Conservation (phyloP, 208 protist species). For the Leishmania martiniquensis region DNA sequence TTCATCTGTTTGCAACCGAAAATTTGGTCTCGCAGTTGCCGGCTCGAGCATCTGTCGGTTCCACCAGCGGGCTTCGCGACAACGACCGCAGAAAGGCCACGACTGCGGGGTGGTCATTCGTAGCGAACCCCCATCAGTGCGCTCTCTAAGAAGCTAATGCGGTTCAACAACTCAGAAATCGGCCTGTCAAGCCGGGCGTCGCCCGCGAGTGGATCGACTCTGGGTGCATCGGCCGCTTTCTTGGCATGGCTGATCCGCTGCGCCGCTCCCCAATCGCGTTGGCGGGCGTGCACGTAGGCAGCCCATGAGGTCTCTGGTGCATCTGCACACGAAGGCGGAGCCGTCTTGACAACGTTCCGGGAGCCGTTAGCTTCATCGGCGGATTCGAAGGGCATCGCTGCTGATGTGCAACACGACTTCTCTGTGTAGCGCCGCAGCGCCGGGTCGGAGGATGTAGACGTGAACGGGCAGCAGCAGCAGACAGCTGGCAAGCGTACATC, state of each 20-base stretch:
- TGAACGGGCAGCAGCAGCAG: constrained; percentile 24
- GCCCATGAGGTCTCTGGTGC: neutral
- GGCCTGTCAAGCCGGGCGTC: neutral
- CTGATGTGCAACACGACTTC: neutral
- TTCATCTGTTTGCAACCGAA: neutral
- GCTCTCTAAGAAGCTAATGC: constrained; percentile 8
- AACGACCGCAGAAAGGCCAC: neutral
- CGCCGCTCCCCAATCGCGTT: neutral
- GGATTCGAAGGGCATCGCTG: neutral
- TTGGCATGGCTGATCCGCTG: neutral
- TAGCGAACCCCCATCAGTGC: constrained; percentile 25
- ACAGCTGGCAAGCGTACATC: neutral
- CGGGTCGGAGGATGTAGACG: neutral
- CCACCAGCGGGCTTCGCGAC: neutral
- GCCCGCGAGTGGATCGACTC: neutral
- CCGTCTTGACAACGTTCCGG: neutral
- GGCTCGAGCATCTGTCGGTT: neutral
- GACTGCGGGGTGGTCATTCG: constrained; percentile 8
- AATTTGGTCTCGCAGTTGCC: neutral
- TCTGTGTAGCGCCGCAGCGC: neutral
- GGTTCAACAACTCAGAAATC: neutral
- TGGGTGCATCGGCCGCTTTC: neutral
- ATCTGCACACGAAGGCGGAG: neutral
- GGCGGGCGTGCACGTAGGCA: constrained; percentile 1
- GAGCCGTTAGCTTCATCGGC: neutral